These are phyloP conservation scores for Avena insularis DNA, from an alignment of 176 grass and related monocot genomes.

Conservation along the genomic window DNA sequence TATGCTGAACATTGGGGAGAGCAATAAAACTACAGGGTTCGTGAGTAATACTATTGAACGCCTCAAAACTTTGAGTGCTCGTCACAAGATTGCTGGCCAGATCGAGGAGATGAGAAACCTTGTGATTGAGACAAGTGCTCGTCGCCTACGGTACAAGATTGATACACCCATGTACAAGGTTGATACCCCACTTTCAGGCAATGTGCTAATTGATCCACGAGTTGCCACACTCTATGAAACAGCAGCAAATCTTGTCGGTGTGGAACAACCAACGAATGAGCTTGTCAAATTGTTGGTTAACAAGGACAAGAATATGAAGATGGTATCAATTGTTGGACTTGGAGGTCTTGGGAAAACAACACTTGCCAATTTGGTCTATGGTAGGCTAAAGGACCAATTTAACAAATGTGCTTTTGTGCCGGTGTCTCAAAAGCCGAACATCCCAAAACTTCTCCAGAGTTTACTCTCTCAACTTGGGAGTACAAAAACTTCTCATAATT, in stretches of 20 bases:
- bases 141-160: neutral
- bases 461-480: neutral
- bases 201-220: neutral
- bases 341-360: constrained; percentile 2
- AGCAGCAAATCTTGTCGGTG: neutral
- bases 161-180: neutral
- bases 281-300: neutral
- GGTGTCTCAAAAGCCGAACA: neutral
- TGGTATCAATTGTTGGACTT: neutral
- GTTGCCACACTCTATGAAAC: neutral
- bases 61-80: neutral
- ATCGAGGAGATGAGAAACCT: constrained; percentile 24
- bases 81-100: constrained; percentile 11
- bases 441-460: neutral
- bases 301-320: neutral
- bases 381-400: neutral
- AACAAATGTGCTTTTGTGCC: neutral
- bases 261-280: neutral
- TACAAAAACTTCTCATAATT: neutral
- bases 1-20: neutral
- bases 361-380: neutral
- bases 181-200: neutral
- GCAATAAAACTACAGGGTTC: neutral
- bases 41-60: neutral
- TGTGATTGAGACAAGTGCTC: neutral